Base-by-base conservation (phyloP, 2,329 filamentous ascomycete species). In the Arthrobotrys entomopaga region DNA sequence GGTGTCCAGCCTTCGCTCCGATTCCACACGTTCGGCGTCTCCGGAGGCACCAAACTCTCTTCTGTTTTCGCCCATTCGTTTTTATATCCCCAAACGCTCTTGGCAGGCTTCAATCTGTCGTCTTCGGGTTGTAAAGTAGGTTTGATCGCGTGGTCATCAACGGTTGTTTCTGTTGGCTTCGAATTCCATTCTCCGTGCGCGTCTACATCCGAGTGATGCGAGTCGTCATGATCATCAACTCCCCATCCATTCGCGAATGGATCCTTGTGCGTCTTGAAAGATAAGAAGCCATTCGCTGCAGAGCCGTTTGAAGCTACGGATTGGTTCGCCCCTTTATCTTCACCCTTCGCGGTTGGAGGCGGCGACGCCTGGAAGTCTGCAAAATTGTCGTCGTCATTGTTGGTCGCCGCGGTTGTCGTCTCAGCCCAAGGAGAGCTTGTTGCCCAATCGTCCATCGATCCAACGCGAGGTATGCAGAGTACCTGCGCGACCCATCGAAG, bases 371-470 rank as follows among this genome's bases (percentile, higher is more conserved):
- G 70, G 46, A 74, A 74, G 50, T 61, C 58, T 46, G 49, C 63
- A 20, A 67, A 67, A 56, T 67, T 56, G 57, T 74, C 70, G 40
- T 74, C 69, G 56, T 72, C 59, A 48, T 67, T 61, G 24, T 26
- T 26, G 24, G 24, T 26, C 24, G 24, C 7, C 24, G 24, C 24
- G 24, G 24, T 26, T 42, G 70, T 63, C 19, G 61, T 74, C 49
- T 74, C 70, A 74, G 70, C 70, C 70, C 70, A 74, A 43, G 70
- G 70, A 74, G 70, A 74, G 70, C 70, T 74, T 67, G 63, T 74
- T 64, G 70, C 70, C 70, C 70, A 74, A 74, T 74, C 70, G 70
- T 74, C 70, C 70, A 74, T 74, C 70, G 70, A 74, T 74, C 70
- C 57, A 65, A 74, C 57, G 70, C 63, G 70, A 64, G 70, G 70